A percentile compares a stretch with the other conserved stretches of the same genome.
phyloP scores from a whole-genome alignment of 768 basidiomycete genomes.

The Tricholoma terreum region DNA sequence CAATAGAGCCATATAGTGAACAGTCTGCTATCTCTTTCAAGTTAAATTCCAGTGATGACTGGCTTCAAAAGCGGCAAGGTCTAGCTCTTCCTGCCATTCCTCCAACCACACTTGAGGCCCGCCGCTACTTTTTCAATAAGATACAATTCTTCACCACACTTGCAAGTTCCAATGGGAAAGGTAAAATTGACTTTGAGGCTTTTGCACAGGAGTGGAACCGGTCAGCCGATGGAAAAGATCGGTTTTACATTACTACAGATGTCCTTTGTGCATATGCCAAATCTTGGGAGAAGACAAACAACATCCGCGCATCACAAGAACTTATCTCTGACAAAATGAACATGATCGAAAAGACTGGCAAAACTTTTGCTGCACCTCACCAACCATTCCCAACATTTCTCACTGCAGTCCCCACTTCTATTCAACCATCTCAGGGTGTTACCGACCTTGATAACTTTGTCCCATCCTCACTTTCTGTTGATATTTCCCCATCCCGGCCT shows the following conservation, averaged over 20 bases:
- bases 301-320: conserved; percentile 22
- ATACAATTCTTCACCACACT: background rate
- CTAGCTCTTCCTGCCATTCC: conserved; percentile 20
- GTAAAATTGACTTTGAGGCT: conserved; percentile 14
- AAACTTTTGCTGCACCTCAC: background rate
- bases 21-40: background rate
- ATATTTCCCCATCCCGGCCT: background rate
- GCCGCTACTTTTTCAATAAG: conserved; percentile 1
- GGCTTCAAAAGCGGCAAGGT: conserved; percentile 20
- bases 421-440: background rate
- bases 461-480: conserved; percentile 1
- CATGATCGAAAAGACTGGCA: background rate
- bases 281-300: too few relatives aligned
- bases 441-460: background rate
- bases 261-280: conserved; percentile 20
- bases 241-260: conserved; percentile 23
- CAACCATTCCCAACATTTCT: background rate
- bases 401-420: background rate
- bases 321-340: conserved; percentile 10
- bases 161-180: background rate
- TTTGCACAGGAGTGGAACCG: conserved; percentile 23
- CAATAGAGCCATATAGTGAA: background rate
- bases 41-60: conserved; percentile 15
- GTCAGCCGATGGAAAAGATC: conserved; percentile 19
- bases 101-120: conserved; percentile 18